These are phyloP conservation scores for Pseudogymnoascus verrucosus DNA, from an alignment of 2,329 filamentous ascomycete genomes.

Conservation along the genomic window DNA sequence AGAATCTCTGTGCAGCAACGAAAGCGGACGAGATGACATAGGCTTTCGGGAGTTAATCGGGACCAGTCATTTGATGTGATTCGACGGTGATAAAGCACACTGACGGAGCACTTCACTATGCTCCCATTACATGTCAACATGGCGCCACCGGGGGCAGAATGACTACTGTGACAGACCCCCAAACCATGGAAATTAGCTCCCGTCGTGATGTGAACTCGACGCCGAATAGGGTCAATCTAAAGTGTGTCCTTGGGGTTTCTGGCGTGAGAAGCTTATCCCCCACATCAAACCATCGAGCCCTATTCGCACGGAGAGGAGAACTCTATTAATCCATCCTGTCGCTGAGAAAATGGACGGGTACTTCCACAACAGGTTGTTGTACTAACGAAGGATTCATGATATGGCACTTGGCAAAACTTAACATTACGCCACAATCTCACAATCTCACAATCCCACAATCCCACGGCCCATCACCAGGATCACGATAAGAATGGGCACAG, in stretches of 20 bases:
- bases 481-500: background rate
- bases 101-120: background rate
- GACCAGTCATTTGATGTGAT: constrained; percentile 5
- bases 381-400: background rate
- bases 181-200: constrained; percentile 5
- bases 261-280: background rate
- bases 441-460: background rate
- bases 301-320: background rate
- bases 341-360: background rate
- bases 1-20: background rate
- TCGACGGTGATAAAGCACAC: background rate
- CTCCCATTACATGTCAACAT: background rate
- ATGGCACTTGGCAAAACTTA: background rate
- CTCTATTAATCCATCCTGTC: background rate
- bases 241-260: background rate
- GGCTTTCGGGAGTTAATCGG: background rate
- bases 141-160: background rate
- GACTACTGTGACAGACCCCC: background rate
- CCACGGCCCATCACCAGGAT: background rate
- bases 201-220: background rate
- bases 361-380: background rate
- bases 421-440: background rate
- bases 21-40: background rate
- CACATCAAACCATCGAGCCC: background rate
- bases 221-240: background rate